phyloP scores from a whole-genome alignment of 176 grass and related monocot genomes.

The Cenchrus americanus region DNA sequence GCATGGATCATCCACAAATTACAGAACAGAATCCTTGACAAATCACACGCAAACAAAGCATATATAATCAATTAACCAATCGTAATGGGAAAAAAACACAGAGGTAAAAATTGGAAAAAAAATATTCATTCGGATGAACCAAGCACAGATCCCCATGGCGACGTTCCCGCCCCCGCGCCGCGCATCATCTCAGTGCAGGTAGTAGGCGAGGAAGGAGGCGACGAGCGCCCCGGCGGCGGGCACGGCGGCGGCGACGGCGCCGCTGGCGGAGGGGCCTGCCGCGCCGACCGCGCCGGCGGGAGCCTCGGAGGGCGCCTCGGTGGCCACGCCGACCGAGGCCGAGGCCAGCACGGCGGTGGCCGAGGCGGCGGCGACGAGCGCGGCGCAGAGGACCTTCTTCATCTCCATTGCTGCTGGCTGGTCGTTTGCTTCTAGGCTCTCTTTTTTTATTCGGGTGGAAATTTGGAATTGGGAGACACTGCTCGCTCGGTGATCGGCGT shows the following conservation, averaged over 20 bases:
- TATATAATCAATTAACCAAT: neutral
- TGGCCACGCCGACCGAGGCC: neutral
- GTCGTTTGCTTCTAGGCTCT: no score
- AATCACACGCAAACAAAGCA: neutral
- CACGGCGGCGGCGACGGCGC: constrained; percentile 22
- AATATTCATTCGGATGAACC: neutral
- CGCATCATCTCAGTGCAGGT: constrained; percentile 56
- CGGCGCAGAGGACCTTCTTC: constrained; percentile 69
- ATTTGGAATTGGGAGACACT: constrained; percentile 33
- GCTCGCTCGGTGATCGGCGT: constrained; percentile 24
- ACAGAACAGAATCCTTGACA: neutral
- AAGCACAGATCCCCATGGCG: neutral
- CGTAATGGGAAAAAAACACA: neutral
- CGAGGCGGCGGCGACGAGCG: constrained; percentile 57
- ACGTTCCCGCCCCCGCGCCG: neutral
- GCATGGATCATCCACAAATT: constrained; percentile 6
- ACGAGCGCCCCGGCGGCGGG: constrained; percentile 57
- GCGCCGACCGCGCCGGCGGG: constrained; percentile 48
- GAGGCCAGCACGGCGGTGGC: constrained; percentile 52
- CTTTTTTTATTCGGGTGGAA: constrained; percentile 30
- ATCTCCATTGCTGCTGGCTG: constrained; percentile 58
- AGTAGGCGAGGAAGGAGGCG: constrained; percentile 73
- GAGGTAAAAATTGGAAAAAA: neutral
- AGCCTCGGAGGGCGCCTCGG: constrained; percentile 33
- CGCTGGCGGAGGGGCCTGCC: constrained; percentile 43